Conservation (phyloP, 2,329 filamentous ascomycete species). For the Colletotrichum horii region DNA sequence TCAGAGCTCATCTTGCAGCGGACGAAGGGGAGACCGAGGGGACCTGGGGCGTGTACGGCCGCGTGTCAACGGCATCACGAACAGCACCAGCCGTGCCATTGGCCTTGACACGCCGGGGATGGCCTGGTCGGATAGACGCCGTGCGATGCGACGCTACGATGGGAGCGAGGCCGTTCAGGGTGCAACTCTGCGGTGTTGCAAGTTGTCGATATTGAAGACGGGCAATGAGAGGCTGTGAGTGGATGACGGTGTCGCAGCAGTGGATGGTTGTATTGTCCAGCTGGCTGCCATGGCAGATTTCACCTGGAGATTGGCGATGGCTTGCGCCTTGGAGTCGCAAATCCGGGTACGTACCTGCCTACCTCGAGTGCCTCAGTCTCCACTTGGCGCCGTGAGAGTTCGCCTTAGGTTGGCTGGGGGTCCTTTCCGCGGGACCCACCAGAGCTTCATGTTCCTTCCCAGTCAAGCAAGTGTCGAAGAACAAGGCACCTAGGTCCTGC, state of each 20-base stretch:
- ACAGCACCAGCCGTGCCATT: neutral
- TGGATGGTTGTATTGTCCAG: neutral
- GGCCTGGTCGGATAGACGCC: neutral
- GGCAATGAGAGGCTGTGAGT: neutral
- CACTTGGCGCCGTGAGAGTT: neutral
- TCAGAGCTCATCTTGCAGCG: neutral
- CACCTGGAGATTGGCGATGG: neutral
- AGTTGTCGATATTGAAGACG: neutral
- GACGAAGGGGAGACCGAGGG: neutral
- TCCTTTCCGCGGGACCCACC: neutral
- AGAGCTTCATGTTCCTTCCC: neutral
- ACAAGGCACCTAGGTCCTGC: neutral
- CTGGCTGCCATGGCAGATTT: neutral
- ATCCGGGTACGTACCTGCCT: neutral
- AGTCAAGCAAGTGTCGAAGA: neutral
- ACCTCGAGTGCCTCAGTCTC: neutral
- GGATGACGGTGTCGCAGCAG: neutral
- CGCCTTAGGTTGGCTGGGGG: neutral
- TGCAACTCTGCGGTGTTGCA: conserved; percentile 13
- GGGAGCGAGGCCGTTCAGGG: neutral
- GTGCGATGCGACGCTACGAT: neutral
- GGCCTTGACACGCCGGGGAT: neutral
- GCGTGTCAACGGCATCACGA: neutral
- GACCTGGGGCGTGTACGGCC: neutral
- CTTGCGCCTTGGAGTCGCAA: neutral